Percentiles rank a stretch among this genome's conserved stretches.
Conservation (phyloP, 225 moss, liverwort and hornwort species). For the Takakia lepidozioides region DNA sequence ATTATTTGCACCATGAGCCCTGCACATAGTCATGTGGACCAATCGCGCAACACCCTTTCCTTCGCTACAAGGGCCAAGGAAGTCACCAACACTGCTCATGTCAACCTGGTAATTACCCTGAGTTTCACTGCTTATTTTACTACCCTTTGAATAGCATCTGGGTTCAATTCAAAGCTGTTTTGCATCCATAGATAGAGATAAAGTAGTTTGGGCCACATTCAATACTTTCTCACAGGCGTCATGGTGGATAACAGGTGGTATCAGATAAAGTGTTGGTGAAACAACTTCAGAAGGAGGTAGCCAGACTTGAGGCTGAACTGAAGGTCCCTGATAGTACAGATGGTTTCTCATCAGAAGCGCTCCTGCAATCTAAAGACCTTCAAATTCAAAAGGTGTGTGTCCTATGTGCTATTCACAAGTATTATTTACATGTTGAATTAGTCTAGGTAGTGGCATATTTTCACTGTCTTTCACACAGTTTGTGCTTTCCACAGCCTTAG, state of each 20-base stretch:
- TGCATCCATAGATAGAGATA: too few relatives aligned
- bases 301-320: slow-evolving; percentile 88
- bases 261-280: slow-evolving; percentile 92
- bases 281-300: slow-evolving; percentile 89
- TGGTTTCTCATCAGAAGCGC: slow-evolving; percentile 63
- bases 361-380: slow-evolving; percentile 88
- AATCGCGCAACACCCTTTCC: slow-evolving; percentile 90
- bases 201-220: too few relatives aligned
- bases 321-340: slow-evolving; percentile 46
- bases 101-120: slow-evolving; percentile 92
- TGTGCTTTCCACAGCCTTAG: too few relatives aligned
- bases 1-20: slow-evolving; percentile 99
- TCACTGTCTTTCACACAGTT: too few relatives aligned
- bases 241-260: slow-evolving; percentile 53
- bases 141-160: too few relatives aligned
- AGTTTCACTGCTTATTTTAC: too few relatives aligned
- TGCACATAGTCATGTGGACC: slow-evolving; percentile 87
- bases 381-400: slow-evolving; percentile 78
- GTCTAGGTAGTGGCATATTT: too few relatives aligned
- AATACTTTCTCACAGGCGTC: neutral
- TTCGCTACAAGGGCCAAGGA: slow-evolving; percentile 98
- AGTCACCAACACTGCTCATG: slow-evolving; percentile 86
- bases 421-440: too few relatives aligned
- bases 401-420: too few relatives aligned
- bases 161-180: too few relatives aligned